phyloP scores from a whole-genome alignment of 108 stramenopile species.

The Fragilariopsis cylindrus region DNA sequence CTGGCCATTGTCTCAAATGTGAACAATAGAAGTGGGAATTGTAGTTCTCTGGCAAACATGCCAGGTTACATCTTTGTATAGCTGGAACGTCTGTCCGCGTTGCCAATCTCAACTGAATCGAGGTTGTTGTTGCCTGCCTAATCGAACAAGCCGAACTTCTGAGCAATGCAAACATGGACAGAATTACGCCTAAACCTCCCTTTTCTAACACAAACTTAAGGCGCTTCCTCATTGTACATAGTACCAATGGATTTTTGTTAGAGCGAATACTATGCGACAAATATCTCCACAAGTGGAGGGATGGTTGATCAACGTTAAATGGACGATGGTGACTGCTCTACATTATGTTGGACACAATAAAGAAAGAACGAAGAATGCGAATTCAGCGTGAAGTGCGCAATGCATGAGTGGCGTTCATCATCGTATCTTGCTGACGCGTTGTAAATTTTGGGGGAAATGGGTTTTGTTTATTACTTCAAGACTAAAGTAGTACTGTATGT shows the following conservation, averaged over 20 bases:
- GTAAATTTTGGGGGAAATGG: too few species aligned
- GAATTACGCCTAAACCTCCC: neutral
- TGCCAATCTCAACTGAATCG: slow-evolving; percentile 74
- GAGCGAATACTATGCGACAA: too few species aligned
- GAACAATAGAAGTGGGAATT: slow-evolving; percentile 75
- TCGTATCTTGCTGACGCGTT: too few species aligned
- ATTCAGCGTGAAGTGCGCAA: too few species aligned
- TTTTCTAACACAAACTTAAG: neutral
- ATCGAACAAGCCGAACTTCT: slow-evolving; percentile 59
- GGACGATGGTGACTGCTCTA: too few species aligned
- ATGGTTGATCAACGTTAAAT: too few species aligned
- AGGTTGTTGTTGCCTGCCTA: slow-evolving; percentile 21
- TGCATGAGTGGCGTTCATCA: too few species aligned
- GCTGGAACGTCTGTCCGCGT: slow-evolving; percentile 61
- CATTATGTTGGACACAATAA: too few species aligned
- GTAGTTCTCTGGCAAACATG: slow-evolving; percentile 91
- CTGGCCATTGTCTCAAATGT: slow-evolving; percentile 84
- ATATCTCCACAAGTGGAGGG: too few species aligned
- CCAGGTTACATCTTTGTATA: slow-evolving; percentile 83
- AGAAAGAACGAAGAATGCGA: too few species aligned
- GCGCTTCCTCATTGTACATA: slow-evolving; percentile 18
- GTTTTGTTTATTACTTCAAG: too few species aligned
- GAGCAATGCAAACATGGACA: slow-evolving; percentile 66
- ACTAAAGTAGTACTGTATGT: too few species aligned
- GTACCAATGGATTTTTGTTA: neutral